Percentiles rank a stretch among this genome's conserved stretches.
Conservation (phyloP, 73 alveolate genomes). For the Breviolum minutum region DNA sequence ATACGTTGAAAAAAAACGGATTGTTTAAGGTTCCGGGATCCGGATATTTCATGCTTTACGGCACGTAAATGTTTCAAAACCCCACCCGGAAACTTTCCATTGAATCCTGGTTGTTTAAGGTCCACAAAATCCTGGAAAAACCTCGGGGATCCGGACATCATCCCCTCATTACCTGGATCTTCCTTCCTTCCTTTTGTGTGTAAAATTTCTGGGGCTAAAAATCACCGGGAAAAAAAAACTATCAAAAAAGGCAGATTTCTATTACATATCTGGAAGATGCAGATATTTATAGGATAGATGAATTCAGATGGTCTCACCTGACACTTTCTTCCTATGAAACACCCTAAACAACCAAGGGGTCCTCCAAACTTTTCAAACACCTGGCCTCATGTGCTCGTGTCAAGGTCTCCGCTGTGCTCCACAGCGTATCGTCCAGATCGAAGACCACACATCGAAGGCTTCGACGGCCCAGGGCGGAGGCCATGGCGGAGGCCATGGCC, state of each 20-base stretch:
- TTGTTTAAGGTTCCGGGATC: no score
- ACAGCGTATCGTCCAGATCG: conserved; percentile 59
- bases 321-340: no score
- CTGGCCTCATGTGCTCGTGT: conserved; percentile 2
- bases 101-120: no score
- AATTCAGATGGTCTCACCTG: neutral
- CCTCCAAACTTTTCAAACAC: neutral
- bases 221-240: neutral
- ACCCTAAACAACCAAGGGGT: neutral
- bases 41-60: no score
- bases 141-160: no score
- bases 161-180: no score
- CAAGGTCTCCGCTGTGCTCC: conserved; percentile 22
- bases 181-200: no score
- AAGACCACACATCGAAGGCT: conserved; percentile 53
- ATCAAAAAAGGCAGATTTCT: no score
- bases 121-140: no score
- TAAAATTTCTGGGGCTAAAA: neutral
- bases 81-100: no score
- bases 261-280: neutral
- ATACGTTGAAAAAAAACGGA: no score
- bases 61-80: no score
- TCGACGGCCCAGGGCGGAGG: neutral
- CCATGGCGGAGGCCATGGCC: neutral
- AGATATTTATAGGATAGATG: neutral